phyloP scores from a whole-genome alignment of 169 alveolate genomes.

The Cryptosporidium ubiquitum region DNA sequence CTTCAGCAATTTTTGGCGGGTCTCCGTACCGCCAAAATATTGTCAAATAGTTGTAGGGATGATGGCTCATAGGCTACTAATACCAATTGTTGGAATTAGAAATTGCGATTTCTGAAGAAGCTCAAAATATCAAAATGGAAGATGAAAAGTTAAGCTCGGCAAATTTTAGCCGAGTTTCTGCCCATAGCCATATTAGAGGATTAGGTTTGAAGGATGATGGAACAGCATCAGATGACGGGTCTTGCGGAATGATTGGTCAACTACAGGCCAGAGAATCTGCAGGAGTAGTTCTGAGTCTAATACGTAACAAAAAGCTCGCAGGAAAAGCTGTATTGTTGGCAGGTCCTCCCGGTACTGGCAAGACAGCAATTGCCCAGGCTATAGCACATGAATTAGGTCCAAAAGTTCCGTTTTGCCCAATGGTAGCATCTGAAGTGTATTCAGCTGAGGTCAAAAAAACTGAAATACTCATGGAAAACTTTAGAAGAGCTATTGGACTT shows the following conservation, averaged over 20 bases:
- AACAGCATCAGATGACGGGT: constrained; percentile 82
- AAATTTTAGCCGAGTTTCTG: constrained; percentile 88
- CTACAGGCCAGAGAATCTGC: constrained; percentile 99
- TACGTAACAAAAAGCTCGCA: constrained; percentile 97
- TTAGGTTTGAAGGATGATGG: constrained; percentile 97
- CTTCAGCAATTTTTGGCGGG: not conserved
- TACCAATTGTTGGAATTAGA: not conserved
- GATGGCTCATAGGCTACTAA: not conserved
- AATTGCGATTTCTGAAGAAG: not conserved
- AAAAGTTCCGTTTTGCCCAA: constrained; percentile 99
- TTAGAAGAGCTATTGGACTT: constrained; percentile 98
- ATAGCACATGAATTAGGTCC: constrained; percentile 98
- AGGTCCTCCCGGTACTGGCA: constrained; percentile 99
- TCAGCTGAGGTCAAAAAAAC: constrained; percentile 99
- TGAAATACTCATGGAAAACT: constrained; percentile 98
- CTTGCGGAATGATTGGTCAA: constrained; percentile 98
- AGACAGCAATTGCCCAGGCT: constrained; percentile 99
- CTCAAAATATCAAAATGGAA: not conserved
- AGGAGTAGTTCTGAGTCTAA: constrained; percentile 96
- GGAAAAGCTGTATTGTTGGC: constrained; percentile 90
- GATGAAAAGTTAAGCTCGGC: not conserved
- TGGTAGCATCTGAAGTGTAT: constrained; percentile 99
- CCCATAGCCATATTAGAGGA: constrained; percentile 99
- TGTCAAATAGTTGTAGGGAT: not conserved
- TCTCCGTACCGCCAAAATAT: not conserved